A percentile compares a stretch with the other conserved stretches of the same genome.
Evolutionary conservation across 768 basidiomycete species (phyloP).

Genomic region (Collybia sordida): DNA sequence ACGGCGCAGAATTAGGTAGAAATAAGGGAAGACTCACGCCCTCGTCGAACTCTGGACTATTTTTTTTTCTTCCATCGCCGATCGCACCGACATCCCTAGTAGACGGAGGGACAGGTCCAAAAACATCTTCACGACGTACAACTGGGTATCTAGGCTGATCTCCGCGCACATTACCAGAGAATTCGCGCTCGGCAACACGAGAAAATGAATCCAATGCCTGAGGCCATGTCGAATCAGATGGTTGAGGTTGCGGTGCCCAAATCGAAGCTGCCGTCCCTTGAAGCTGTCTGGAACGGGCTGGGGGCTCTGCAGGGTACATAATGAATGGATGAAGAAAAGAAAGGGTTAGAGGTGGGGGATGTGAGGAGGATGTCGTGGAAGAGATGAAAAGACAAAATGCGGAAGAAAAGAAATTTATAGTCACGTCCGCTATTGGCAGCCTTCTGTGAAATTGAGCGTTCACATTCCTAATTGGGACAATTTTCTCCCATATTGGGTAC

Average conservation of each 20-base stretch:
- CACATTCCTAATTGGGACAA: constrained; percentile 3
- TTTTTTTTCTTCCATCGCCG: constrained; percentile 76
- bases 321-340: constrained; percentile 17
- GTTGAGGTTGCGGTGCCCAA: constrained; percentile 82
- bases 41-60: constrained; percentile 55
- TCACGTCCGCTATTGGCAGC: constrained; percentile 4
- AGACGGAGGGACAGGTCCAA: constrained; percentile 50
- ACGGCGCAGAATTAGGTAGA: constrained; percentile 9
- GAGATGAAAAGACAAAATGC: constrained; percentile 35
- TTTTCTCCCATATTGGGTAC: not conserved
- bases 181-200: constrained; percentile 45
- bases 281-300: constrained; percentile 36
- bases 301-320: constrained; percentile 30
- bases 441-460: constrained; percentile 14
- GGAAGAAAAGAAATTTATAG: constrained; percentile 29
- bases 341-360: constrained; percentile 1
- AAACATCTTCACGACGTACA: constrained; percentile 60
- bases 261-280: constrained; percentile 57
- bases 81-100: constrained; percentile 66
- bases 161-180: constrained; percentile 19
- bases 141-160: constrained; percentile 25
- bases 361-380: constrained; percentile 38
- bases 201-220: constrained; percentile 62
- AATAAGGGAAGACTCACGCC: constrained; percentile 36
- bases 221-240: constrained; percentile 67